Conservation (phyloP, 2,329 filamentous ascomycete species). For the Paecilomyces sp. region DNA sequence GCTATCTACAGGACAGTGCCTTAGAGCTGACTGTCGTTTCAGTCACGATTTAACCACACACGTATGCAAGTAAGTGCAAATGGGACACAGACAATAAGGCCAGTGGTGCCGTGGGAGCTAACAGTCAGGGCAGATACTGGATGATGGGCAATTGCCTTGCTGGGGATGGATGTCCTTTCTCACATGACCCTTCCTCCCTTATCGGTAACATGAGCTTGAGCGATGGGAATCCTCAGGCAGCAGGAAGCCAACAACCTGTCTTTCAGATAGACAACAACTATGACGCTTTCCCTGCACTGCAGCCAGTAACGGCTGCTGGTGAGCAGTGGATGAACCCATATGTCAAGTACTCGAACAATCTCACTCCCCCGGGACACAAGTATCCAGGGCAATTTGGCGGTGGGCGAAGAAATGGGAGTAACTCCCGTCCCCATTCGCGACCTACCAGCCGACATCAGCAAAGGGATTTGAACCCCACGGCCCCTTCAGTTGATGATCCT, state of each 20-base stretch:
- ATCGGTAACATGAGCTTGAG: conserved; percentile 74
- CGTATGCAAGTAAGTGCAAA: conserved; percentile 80
- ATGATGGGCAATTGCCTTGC: conserved; percentile 92
- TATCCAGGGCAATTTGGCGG: conserved; percentile 15
- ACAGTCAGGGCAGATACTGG: conserved; percentile 59
- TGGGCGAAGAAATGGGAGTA: conserved; percentile 41
- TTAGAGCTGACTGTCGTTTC: conserved; percentile 92
- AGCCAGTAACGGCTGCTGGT: conserved; percentile 50
- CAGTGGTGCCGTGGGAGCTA: background rate
- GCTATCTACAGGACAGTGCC: conserved; percentile 88
- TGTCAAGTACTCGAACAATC: conserved; percentile 37
- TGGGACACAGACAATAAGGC: background rate
- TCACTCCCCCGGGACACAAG: conserved; percentile 41
- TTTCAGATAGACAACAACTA: conserved; percentile 73
- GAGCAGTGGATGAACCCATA: conserved; percentile 53
- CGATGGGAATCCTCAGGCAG: conserved; percentile 41
- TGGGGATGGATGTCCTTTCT: conserved; percentile 91
- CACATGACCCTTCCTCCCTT: conserved; percentile 83
- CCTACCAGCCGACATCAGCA: conserved; percentile 75
- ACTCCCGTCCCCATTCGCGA: conserved; percentile 67
- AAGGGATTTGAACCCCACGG: conserved; percentile 55
- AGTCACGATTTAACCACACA: conserved; percentile 94
- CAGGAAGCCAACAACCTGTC: conserved; percentile 54
- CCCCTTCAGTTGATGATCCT: conserved; percentile 80
- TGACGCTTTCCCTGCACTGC: conserved; percentile 75